A percentile compares a stretch with the other conserved stretches of the same genome.
phyloP scores from a whole-genome alignment of 2,329 filamentous ascomycete genomes.

The Bipolaris bicolor region DNA sequence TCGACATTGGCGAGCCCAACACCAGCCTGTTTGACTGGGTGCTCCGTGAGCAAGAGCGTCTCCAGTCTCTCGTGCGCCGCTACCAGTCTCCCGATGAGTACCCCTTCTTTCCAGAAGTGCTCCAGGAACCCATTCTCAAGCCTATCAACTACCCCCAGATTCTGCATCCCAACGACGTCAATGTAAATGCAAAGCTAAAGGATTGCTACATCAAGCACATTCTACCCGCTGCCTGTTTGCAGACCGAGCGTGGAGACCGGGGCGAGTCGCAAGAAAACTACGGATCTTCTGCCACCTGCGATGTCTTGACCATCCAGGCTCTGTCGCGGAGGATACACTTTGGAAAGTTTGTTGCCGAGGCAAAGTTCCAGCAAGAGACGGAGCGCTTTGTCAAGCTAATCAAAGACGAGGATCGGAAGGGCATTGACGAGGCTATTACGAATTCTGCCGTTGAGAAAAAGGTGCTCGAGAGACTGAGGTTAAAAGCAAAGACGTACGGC shows the following conservation, averaged over 20 bases:
- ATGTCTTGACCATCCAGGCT: slow-evolving; percentile 88
- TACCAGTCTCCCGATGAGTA: slow-evolving; percentile 97
- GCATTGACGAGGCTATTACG: slow-evolving; percentile 89
- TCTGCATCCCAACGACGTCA: slow-evolving; percentile 85
- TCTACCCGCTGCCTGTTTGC: slow-evolving; percentile 80
- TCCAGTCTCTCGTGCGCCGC: slow-evolving; percentile 91
- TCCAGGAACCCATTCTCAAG: slow-evolving; percentile 82
- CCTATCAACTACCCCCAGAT: slow-evolving; percentile 87
- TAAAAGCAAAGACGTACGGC: slow-evolving; percentile 94
- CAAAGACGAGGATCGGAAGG: slow-evolving; percentile 76
- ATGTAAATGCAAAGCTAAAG: slow-evolving; percentile 88
- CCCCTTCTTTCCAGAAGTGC: slow-evolving; percentile 87
- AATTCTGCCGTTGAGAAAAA: slow-evolving; percentile 87
- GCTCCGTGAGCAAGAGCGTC: slow-evolving; percentile 82
- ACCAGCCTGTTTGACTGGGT: slow-evolving; percentile 95
- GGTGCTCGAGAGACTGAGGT: slow-evolving; percentile 81
- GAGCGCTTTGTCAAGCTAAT: slow-evolving; percentile 84
- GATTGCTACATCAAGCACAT: slow-evolving; percentile 81
- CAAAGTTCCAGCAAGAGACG: slow-evolving; percentile 85
- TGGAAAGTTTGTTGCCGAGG: slow-evolving; percentile 97
- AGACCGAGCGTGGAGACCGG: slow-evolving; percentile 77
- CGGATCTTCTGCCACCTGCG: slow-evolving; percentile 86
- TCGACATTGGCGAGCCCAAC: slow-evolving; percentile 73
- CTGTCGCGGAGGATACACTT: slow-evolving; percentile 92
- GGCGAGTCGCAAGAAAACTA: slow-evolving; percentile 93